Conservation (phyloP, 129 eudicot genomes). For the Mikania micrantha region DNA sequence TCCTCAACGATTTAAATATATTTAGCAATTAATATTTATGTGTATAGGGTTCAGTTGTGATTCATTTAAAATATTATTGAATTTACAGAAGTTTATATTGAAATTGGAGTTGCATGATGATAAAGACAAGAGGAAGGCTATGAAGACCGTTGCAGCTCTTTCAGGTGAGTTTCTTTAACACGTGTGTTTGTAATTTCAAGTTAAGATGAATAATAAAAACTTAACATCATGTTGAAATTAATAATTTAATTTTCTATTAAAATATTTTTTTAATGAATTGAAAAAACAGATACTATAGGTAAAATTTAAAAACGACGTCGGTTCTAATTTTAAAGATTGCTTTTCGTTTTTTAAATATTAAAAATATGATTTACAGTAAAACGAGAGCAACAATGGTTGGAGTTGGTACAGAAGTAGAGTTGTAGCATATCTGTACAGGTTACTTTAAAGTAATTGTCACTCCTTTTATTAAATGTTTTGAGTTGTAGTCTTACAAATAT, state of each 20-base stretch:
- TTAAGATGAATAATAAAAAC: no score
- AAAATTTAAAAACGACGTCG: not conserved
- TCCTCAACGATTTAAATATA: not conserved
- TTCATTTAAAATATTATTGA: not conserved
- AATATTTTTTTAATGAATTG: not conserved
- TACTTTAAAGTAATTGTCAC: no score
- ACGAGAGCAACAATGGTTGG: not conserved
- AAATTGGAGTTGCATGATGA: slow-evolving; percentile 36
- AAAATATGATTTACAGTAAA: not conserved
- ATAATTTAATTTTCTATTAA: no score
- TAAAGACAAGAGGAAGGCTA: slow-evolving; percentile 43
- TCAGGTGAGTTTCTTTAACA: slow-evolving; percentile 19
- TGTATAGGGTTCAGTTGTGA: not conserved
- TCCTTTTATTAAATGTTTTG: no score
- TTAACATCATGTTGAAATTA: no score
- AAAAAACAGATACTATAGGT: not conserved
- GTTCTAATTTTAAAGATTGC: not conserved
- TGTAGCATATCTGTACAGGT: no score
- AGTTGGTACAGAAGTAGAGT: no score
- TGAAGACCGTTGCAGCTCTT: slow-evolving; percentile 42
- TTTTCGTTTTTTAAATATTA: not conserved
- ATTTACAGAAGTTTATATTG: slow-evolving; percentile 36
- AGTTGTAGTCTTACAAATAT: no score
- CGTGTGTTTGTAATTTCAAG: not conserved
- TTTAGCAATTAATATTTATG: not conserved